phyloP scores from a whole-genome alignment of 2,329 filamentous ascomycete species.

The Xylaria sp. region DNA sequence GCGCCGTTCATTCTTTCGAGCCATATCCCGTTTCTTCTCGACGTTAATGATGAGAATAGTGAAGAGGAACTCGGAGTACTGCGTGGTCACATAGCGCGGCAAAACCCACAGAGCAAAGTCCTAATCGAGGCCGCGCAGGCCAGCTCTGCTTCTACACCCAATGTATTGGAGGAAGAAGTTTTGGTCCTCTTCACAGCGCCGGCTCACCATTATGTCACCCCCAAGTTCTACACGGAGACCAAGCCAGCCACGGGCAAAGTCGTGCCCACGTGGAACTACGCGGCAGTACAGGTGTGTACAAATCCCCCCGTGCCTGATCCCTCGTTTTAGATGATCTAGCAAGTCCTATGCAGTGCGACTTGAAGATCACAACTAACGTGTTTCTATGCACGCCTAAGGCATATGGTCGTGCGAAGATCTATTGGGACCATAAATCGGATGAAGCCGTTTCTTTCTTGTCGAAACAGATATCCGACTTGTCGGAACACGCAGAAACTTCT shows the following conservation, averaged over 20 bases:
- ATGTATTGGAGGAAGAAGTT: constrained; percentile 25
- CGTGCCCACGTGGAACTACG: constrained; percentile 32
- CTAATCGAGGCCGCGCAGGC: constrained; percentile 28
- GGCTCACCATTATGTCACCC: constrained; percentile 29
- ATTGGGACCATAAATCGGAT: constrained; percentile 30
- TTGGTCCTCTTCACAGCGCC: constrained; percentile 25
- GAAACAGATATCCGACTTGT: constrained; percentile 28
- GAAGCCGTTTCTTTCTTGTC: constrained; percentile 26
- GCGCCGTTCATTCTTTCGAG: constrained; percentile 29
- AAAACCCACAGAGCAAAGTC: constrained; percentile 30
- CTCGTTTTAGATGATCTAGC: neutral
- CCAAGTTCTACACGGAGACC: constrained; percentile 32
- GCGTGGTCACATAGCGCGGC: constrained; percentile 26
- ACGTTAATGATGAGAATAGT: constrained; percentile 20
- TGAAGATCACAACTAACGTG: neutral
- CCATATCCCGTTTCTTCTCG: constrained; percentile 28
- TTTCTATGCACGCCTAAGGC: constrained; percentile 5
- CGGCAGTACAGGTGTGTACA: constrained; percentile 7
- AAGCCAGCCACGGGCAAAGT: constrained; percentile 30
- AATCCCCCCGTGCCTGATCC: neutral
- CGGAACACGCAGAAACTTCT: constrained; percentile 25
- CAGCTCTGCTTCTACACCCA: neutral
- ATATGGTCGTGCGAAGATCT: constrained; percentile 28
- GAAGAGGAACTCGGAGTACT: constrained; percentile 26
- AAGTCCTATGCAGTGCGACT: neutral